A percentile compares a stretch with the other conserved stretches of the same genome.
Evolutionary conservation across 23 red algal genomes (phyloP).

Genomic region (Gracilariopsis chorda): DNA sequence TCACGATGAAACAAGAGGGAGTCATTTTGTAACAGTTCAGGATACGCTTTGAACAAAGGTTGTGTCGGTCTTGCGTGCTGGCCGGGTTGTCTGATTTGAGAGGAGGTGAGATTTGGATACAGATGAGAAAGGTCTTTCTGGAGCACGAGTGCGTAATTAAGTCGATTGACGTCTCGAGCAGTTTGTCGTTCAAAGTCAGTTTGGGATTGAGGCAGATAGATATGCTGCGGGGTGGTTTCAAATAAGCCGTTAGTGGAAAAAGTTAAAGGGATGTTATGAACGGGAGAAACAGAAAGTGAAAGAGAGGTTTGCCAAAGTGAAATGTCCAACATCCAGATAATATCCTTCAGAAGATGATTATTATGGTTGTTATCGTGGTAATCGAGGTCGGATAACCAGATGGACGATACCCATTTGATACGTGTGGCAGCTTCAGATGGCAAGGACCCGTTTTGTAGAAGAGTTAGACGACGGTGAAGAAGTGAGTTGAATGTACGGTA

Average conservation of each 20-base stretch:
- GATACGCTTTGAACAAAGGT: constrained; percentile 25
- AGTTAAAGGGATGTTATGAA: not conserved
- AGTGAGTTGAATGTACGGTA: constrained; percentile 4
- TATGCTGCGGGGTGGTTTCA: not conserved
- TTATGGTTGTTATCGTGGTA: constrained; percentile 37
- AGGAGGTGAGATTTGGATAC: not conserved
- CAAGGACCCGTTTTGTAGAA: not conserved
- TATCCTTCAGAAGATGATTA: constrained; percentile 43
- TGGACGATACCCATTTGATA: constrained; percentile 37
- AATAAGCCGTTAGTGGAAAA: not conserved
- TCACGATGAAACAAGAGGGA: constrained; percentile 23
- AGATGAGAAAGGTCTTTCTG: constrained; percentile 9
- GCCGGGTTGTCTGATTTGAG: not conserved
- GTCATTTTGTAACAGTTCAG: not conserved
- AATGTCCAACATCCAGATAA: constrained; percentile 35
- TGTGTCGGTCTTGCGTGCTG: not conserved
- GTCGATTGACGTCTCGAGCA: constrained; percentile 9
- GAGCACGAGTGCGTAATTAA: constrained; percentile 36
- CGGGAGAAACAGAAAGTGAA: not conserved
- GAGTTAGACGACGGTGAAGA: not conserved
- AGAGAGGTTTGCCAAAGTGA: constrained; percentile 23
- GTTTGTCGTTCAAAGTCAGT: constrained; percentile 37
- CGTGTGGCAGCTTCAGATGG: not conserved
- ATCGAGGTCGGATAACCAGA: constrained; percentile 38
- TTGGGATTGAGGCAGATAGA: constrained; percentile 43